A percentile compares a stretch with the other conserved stretches of the same genome.
Conservation (phyloP, 495 filamentous ascomycete genomes). For the Lasiosphaeris hirsuta region DNA sequence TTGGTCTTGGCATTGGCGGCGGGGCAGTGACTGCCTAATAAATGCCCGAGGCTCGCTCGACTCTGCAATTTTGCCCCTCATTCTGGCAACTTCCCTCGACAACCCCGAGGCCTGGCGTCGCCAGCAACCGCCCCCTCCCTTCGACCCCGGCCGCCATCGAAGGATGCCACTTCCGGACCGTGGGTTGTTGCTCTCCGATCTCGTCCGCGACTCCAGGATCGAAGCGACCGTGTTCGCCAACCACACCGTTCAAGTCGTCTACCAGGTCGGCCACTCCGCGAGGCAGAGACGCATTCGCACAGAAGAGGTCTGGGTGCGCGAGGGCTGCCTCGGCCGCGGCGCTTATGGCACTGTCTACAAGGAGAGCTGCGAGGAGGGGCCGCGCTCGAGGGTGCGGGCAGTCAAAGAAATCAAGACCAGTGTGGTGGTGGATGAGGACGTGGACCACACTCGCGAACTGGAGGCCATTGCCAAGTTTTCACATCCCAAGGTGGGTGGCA, state of each 20-base stretch:
- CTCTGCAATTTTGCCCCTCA: neutral
- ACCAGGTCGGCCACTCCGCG: conserved; percentile 2
- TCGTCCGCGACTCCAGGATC: conserved; percentile 15
- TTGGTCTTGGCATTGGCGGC: conserved; percentile 2
- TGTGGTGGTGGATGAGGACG: conserved; percentile 1
- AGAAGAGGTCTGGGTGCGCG: conserved; percentile 13
- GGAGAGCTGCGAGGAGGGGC: conserved; percentile 6
- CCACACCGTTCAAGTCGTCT: conserved; percentile 6
- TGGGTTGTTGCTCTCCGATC: conserved; percentile 2
- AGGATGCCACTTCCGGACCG: conserved; percentile 8
- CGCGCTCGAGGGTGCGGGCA: conserved; percentile 6
- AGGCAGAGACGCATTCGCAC: conserved; percentile 1
- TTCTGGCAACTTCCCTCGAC: neutral
- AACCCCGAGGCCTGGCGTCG: neutral
- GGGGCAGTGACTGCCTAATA: neutral
- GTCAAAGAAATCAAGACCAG: conserved; percentile 18
- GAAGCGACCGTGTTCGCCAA: conserved; percentile 4
- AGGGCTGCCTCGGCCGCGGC: conserved; percentile 6
- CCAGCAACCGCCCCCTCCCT: neutral
- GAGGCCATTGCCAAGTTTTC: conserved; percentile 20
- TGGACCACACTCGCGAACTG: conserved; percentile 13
- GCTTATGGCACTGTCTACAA: conserved; percentile 14
- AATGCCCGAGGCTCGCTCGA: neutral
- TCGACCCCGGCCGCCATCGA: neutral
- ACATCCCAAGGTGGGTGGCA: conserved; percentile 9